phyloP scores from a whole-genome alignment of 768 basidiomycete species.

The Pisolithus marmoratus region DNA sequence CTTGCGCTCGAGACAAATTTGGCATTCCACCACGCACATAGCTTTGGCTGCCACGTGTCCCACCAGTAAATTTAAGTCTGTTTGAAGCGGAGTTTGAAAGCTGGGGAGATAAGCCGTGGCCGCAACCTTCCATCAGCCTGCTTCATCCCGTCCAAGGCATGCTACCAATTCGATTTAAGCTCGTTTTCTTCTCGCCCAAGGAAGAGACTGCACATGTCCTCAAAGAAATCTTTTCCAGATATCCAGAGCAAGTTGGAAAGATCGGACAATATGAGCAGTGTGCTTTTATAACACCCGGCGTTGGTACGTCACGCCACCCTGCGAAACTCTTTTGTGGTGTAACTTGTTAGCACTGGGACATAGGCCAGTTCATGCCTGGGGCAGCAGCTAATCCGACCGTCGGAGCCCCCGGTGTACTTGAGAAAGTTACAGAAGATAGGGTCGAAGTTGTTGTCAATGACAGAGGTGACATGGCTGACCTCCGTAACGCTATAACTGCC shows the following conservation, averaged over 20 bases:
- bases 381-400: conserved; percentile 39
- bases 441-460: conserved; percentile 48
- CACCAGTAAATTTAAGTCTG: no score
- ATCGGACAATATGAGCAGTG: conserved; percentile 49
- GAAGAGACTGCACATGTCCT: conserved; percentile 37
- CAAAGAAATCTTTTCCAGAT: conserved; percentile 39
- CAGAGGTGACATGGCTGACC: conserved; percentile 30
- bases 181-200: conserved; percentile 45
- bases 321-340: not conserved
- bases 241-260: conserved; percentile 41
- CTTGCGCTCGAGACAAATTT: no score
- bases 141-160: no score
- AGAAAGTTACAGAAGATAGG: conserved; percentile 47
- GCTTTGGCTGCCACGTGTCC: no score
- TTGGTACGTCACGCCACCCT: conserved; percentile 32
- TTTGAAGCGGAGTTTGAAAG: no score
- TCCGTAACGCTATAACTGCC: conserved; percentile 37
- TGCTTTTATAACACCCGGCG: conserved; percentile 51
- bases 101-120: no score
- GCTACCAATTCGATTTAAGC: no score
- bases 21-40: no score
- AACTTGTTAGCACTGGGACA: not conserved
- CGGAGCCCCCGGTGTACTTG: conserved; percentile 37
- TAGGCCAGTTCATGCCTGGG: conserved; percentile 39
- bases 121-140: no score